Conservation (phyloP, 192 early-diverging fungal species). For the Diversispora epigaea region DNA sequence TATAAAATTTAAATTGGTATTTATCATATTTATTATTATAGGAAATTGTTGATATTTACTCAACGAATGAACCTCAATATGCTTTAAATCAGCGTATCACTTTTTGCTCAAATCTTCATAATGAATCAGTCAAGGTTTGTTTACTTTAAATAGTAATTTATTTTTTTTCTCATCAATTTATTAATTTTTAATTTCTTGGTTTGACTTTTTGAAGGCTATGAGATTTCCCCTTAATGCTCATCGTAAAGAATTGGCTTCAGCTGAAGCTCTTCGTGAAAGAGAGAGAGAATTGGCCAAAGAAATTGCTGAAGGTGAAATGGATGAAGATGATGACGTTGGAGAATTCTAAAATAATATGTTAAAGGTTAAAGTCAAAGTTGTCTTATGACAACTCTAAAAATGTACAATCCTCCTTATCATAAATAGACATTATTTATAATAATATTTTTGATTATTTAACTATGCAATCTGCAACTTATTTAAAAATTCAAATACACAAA, state of each 20-base stretch:
- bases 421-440: too few species aligned
- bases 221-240: conserved; percentile 89
- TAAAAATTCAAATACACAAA: too few species aligned
- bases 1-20: neutral
- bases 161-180: neutral
- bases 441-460: too few species aligned
- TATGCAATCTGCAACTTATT: too few species aligned
- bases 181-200: neutral
- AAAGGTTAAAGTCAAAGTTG: too few species aligned
- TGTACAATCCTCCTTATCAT: too few species aligned
- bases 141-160: neutral
- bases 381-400: too few species aligned
- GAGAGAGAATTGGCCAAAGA: conserved; percentile 91
- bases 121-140: conserved; percentile 87
- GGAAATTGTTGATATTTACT: conserved; percentile 94
- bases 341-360: neutral
- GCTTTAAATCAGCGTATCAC: conserved; percentile 93
- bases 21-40: conserved; percentile 21
- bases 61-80: conserved; percentile 93
- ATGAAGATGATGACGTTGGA: conserved; percentile 60
- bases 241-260: conserved; percentile 79
- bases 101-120: conserved; percentile 95
- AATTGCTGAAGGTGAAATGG: conserved; percentile 86
- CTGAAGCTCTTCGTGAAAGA: conserved; percentile 81
- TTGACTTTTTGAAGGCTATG: conserved; percentile 65